A percentile compares a stretch with the other conserved stretches of the same genome.
phyloP scores from a whole-genome alignment of 1,284 basidiomycete species.

The Pyrrhoderma lamaoense region DNA sequence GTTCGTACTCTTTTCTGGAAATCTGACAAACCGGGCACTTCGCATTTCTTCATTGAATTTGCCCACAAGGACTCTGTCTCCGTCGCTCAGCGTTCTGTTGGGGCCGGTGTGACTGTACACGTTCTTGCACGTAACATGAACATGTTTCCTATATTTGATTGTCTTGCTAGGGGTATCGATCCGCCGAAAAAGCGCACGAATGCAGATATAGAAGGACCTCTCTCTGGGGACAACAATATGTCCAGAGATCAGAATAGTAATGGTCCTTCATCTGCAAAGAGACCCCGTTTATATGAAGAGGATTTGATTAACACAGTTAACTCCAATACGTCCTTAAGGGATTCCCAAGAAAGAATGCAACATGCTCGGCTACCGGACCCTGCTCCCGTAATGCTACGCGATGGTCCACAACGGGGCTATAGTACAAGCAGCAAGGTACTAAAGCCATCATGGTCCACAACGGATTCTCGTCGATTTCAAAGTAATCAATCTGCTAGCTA shows the following conservation, averaged over 20 bases:
- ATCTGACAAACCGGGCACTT: conserved; percentile 9
- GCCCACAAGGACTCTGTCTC: conserved; percentile 10
- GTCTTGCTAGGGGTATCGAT: conserved; percentile 7
- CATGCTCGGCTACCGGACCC: neutral
- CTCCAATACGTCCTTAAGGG: conserved; percentile 1
- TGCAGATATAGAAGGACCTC: conserved; percentile 4
- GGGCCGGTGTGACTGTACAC: conserved; percentile 10
- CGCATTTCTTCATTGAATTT: conserved; percentile 17
- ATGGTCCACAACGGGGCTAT: conserved; percentile 2
- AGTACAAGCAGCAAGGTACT: neutral
- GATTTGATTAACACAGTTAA: neutral
- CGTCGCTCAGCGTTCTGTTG: conserved; percentile 5
- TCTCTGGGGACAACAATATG: neutral
- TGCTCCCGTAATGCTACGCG: conserved; percentile 2
- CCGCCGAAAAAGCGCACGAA: conserved; percentile 6
- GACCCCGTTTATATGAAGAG: conserved; percentile 5
- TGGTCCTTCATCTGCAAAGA: conserved; percentile 4
- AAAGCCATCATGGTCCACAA: neutral
- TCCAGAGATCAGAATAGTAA: neutral
- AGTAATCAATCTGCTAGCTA: neutral
- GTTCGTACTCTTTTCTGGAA: conserved; percentile 11
- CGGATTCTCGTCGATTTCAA: conserved; percentile 3
- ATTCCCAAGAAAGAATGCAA: neutral
- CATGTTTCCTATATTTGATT: conserved; percentile 12
- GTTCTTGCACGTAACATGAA: conserved; percentile 13